These are phyloP conservation scores for Apiospora saccharicola DNA, from an alignment of 2,329 filamentous ascomycete species.

Conservation along the genomic window DNA sequence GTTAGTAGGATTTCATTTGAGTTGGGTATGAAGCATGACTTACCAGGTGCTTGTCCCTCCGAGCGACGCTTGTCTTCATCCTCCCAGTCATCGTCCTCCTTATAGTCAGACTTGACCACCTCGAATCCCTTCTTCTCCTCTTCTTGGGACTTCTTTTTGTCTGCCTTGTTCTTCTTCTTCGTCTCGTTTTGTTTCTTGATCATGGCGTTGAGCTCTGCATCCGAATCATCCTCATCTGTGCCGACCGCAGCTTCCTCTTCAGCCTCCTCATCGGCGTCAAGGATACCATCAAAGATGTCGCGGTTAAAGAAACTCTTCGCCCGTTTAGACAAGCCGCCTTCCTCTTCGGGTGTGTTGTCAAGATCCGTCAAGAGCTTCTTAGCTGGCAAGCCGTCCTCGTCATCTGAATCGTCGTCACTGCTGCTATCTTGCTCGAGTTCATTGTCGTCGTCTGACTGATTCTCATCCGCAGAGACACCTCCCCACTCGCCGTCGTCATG, in stretches of 20 bases:
- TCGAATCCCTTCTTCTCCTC: slow-evolving; percentile 63
- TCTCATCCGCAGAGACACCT: slow-evolving; percentile 76
- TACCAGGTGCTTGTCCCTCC: slow-evolving; percentile 69
- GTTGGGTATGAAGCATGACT: slow-evolving; percentile 33
- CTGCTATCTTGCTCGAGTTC: slow-evolving; percentile 68
- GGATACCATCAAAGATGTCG: slow-evolving; percentile 89
- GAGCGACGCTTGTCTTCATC: slow-evolving; percentile 67
- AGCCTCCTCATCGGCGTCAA: slow-evolving; percentile 67
- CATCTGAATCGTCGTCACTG: slow-evolving; percentile 56
- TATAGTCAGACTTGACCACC: slow-evolving; percentile 59
- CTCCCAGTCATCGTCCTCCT: slow-evolving; percentile 68
- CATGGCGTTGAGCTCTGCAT: slow-evolving; percentile 32
- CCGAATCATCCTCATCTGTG: slow-evolving; percentile 37
- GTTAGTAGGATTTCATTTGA: slow-evolving; percentile 32
- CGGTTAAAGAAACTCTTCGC: slow-evolving; percentile 92
- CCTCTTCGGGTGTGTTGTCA: slow-evolving; percentile 57
- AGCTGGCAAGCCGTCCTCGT: slow-evolving; percentile 56
- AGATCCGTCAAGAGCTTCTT: slow-evolving; percentile 69
- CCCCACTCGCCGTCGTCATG: slow-evolving; percentile 91
- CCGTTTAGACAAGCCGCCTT: slow-evolving; percentile 77
- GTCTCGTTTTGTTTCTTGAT: slow-evolving; percentile 43
- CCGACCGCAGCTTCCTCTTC: slow-evolving; percentile 42
- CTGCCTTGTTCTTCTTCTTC: slow-evolving; percentile 29
- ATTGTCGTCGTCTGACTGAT: slow-evolving; percentile 65
- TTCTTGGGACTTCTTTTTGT: slow-evolving; percentile 32